Base-by-base conservation (phyloP, 2,329 filamentous ascomycete species). In the Neonectria neomacrospora region DNA sequence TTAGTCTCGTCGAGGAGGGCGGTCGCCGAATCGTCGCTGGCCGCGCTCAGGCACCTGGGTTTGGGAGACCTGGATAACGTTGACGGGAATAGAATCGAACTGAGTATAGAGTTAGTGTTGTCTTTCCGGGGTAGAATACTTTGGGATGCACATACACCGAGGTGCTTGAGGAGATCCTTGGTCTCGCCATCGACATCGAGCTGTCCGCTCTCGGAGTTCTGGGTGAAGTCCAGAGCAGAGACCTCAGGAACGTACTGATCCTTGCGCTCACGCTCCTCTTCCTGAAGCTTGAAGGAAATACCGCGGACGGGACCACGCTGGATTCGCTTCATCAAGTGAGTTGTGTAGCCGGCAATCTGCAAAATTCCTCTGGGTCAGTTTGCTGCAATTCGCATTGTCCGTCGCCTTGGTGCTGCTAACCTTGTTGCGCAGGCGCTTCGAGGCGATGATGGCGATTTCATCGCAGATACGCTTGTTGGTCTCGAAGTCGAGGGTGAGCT, bases 211-310 rank as follows among this genome's bases (percentile, higher is more conserved):
- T 98, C 96, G 81, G 88, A 89, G 86, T 92, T 93, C 88, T 97
- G 93, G 80, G 91, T 90, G 87, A 97, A 97, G 89, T 99, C 96
- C 81, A 99, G 92, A 80, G 96, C 96, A 67, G 96, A 99, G 77
- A 99, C 88, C 86, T 99, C 96, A 80, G 96, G 96, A 73, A 99
- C 96, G 88, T 97, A 99, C 88, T 99, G 96, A 88, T 99, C 96
- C 92, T 99, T 99, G 83, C 96, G 92, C 88, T 99, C 96, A 89
- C 96, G 93, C 91, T 99, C 96, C 88, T 99, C 96, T 88, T 99
- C 96, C 87, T 99, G 96, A 67, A 99, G 93, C 90, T 99, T 99
- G 94, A 99, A 99, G 84, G 96, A 99, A 86, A 99, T 99, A 88
- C 96, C 96, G 78, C 96, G 96, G 84, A 99, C 96, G 73, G 96